Base-by-base conservation (phyloP, 1,139 yeast species). In the Meyerozyma elateridarum region DNA sequence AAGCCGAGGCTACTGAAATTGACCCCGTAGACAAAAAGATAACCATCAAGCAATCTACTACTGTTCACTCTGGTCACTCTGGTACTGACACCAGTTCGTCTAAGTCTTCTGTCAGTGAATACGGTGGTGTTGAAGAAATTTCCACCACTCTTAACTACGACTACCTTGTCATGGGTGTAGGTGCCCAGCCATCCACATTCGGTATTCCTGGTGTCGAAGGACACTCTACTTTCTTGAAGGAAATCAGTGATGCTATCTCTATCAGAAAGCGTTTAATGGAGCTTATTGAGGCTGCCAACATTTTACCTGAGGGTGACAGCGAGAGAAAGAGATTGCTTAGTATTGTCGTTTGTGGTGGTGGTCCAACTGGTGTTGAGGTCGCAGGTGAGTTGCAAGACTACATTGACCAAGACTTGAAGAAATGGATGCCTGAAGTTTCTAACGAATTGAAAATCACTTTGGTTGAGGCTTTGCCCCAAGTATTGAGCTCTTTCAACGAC, bases 301-400 rank as follows among this genome's bases (percentile, higher is more conserved):
- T 82, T 51, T 73, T 82, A 54, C 83, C 89, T 31, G 67, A 71
- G 44, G 82, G 75, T 39, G 87, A 82, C 48, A 79, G 79, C 20
- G 91, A 83, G 56, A 77, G 95, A 61, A 77, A 80, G 65, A 73
- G 93, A 57, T 70, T 87, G 48, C 71, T 87, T 48, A 81, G 81
- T 42, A 79, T 88, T 47, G 88, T 87, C 38, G 91, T 87, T 40
- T 93, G 89, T 44, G 96, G 96, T 48, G 96, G 96, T 56, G 96
- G 96, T 41, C 95, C 96, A 53, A 88, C 96, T 34, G 96, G 96
- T 63, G 96, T 88, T 41, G 96, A 88, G 60, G 84, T 85, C 51
- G 95, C 96, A 44, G 96, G 95, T 51, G 96, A 89, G 62, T 65
- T 89, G 49, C 94, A 85, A 61, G 97, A 89, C 61, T 89, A 85